These are phyloP conservation scores for Mycotypha africana DNA, from an alignment of 371 early-diverging fungal genomes.

Conservation along the genomic window DNA sequence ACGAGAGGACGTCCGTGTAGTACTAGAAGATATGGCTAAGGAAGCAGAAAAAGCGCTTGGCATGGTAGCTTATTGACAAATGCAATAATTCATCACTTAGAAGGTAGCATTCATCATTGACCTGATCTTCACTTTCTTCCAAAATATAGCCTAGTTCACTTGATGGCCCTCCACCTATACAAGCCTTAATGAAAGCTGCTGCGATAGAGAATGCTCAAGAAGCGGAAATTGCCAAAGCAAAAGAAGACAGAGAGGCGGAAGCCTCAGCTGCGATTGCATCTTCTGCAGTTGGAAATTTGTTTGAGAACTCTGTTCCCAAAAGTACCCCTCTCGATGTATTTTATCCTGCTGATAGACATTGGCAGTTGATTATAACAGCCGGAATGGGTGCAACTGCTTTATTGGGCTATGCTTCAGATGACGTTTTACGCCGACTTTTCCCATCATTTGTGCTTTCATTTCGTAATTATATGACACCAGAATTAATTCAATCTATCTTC, in stretches of 20 bases:
- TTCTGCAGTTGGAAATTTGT: constrained; percentile 2
- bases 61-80: too few species aligned
- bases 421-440: constrained; percentile 4
- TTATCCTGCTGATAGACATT: constrained; percentile 12
- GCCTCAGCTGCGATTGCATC: constrained; percentile 7
- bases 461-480: constrained; percentile 7
- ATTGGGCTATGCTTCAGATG: constrained; percentile 17
- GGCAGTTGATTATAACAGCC: constrained; percentile 7
- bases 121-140: too few species aligned
- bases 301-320: not conserved
- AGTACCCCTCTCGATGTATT: constrained; percentile 22
- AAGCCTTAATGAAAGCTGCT: constrained; percentile 33
- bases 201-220: constrained; percentile 26
- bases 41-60: constrained; percentile 43
- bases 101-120: too few species aligned
- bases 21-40: constrained; percentile 43
- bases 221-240: constrained; percentile 13
- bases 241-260: constrained; percentile 10
- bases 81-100: too few species aligned
- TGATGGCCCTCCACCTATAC: constrained; percentile 32
- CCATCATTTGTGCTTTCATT: constrained; percentile 5
- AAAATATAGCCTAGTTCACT: constrained; percentile 38
- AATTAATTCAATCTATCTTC: constrained; percentile 1
- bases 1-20: constrained; percentile 35
- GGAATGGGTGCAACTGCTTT: constrained; percentile 13